These are phyloP conservation scores for Dictyostelium intermedium DNA, from an alignment of 78 protist genomes.

Conservation along the genomic window DNA sequence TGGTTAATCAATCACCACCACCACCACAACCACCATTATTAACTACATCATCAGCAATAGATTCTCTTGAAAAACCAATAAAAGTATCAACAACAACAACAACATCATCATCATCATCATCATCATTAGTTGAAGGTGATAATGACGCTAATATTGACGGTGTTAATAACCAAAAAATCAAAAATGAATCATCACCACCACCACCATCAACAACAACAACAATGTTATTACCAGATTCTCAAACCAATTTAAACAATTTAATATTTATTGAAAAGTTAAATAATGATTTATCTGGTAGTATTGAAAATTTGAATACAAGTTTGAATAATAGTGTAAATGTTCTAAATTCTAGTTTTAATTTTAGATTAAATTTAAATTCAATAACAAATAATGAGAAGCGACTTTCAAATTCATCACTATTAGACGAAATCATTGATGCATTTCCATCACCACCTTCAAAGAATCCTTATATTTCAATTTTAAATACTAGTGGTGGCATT, in stretches of 20 bases:
- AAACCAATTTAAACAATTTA: background rate
- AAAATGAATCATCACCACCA: background rate
- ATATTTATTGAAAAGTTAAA: background rate
- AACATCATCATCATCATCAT: background rate
- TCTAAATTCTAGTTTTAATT: background rate
- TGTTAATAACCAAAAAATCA: too few species aligned
- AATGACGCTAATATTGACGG: too few species aligned
- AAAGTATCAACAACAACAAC: background rate
- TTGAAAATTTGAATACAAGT: background rate
- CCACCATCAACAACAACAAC: background rate
- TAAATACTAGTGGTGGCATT: background rate
- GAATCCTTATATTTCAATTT: background rate
- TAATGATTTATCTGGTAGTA: background rate
- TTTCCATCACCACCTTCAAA: constrained; percentile 70
- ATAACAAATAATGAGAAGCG: background rate
- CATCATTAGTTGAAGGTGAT: too few species aligned
- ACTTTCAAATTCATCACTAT: background rate
- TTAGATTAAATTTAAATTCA: background rate
- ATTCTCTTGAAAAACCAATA: too few species aligned
- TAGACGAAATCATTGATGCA: constrained; percentile 64
- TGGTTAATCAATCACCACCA: background rate
- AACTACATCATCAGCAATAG: background rate
- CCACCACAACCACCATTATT: background rate
- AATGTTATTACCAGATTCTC: background rate
- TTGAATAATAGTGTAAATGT: background rate